Conservation (phyloP, 306 rosid species). For the Cercis canadensis region DNA sequence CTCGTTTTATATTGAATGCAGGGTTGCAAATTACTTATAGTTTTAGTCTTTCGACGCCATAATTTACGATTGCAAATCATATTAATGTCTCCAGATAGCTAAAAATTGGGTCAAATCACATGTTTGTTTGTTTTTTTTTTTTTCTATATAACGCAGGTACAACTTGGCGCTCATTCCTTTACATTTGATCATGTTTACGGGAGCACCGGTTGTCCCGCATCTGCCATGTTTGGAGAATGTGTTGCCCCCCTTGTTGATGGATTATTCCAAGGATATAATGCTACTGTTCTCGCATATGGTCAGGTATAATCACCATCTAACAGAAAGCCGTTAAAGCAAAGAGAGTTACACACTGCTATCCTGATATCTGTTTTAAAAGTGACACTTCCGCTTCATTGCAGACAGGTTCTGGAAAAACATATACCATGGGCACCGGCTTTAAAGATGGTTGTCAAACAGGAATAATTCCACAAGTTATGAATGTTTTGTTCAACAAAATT, state of each 20-base stretch:
- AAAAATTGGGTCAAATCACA: constrained; percentile 7
- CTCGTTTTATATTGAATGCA: constrained; percentile 15
- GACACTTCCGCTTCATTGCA: constrained; percentile 61
- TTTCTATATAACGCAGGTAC: constrained; percentile 66
- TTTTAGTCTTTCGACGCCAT: constrained; percentile 19
- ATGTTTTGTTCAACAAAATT: constrained; percentile 83
- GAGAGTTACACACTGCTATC: constrained; percentile 18
- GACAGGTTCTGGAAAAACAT: constrained; percentile 99
- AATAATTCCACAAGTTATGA: constrained; percentile 93
- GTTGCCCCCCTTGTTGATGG: constrained; percentile 90
- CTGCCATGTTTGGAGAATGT: constrained; percentile 89
- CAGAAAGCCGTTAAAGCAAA: constrained; percentile 3
- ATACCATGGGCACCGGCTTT: constrained; percentile 99
- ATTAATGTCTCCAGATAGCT: constrained; percentile 8
- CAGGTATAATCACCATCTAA: constrained; percentile 64
- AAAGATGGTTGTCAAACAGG: constrained; percentile 84
- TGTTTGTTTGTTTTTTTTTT: too few species aligned
- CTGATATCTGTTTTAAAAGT: constrained; percentile 38
- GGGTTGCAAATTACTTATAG: neutral
- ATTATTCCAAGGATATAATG: constrained; percentile 98
- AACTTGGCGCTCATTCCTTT: constrained; percentile 94
- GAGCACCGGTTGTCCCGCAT: constrained; percentile 84
- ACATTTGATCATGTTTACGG: constrained; percentile 98
- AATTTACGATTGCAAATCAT: constrained; percentile 11
- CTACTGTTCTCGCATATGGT: constrained; percentile 98